Percentiles rank a stretch among this genome's conserved stretches.
phyloP scores from a whole-genome alignment of 1,284 basidiomycete species.

The Xanthoconium separans region DNA sequence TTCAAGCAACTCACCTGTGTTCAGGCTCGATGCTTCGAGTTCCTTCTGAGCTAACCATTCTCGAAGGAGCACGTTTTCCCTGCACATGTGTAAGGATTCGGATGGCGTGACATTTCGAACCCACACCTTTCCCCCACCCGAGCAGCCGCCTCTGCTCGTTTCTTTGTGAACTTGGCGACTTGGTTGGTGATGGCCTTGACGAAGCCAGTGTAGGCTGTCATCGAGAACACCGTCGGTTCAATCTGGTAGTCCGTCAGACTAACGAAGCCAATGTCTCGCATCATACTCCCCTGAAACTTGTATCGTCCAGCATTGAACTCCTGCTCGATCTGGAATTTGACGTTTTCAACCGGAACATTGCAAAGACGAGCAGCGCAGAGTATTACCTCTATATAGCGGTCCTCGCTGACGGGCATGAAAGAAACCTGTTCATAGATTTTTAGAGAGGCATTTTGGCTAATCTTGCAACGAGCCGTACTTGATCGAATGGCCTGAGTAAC shows the following conservation, averaged over 20 bases:
- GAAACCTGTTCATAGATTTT: conserved; percentile 36
- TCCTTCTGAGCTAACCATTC: conserved; percentile 28
- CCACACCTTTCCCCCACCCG: conserved; percentile 43
- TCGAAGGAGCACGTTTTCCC: conserved; percentile 22
- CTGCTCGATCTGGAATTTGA: conserved; percentile 44
- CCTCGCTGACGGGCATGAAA: conserved; percentile 47
- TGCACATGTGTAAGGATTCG: not conserved
- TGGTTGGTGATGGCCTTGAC: conserved; percentile 44
- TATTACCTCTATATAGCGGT: conserved; percentile 43
- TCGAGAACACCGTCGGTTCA: conserved; percentile 50
- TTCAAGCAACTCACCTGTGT: conserved; percentile 7
- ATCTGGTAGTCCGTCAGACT: conserved; percentile 36
- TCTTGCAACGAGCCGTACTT: conserved; percentile 35
- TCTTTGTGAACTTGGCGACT: conserved; percentile 41
- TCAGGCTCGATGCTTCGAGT: conserved; percentile 1
- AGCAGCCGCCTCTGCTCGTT: conserved; percentile 37
- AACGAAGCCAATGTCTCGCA: not conserved
- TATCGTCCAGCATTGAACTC: conserved; percentile 64
- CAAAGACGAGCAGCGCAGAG: not conserved
- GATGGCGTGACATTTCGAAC: not conserved
- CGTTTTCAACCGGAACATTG: not conserved
- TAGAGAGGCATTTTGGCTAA: not conserved
- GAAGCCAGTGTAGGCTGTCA: conserved; percentile 50
- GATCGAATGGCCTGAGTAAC: conserved; percentile 65
- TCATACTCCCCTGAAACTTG: conserved; percentile 43